Percentiles rank a stretch among this genome's conserved stretches.
These are phyloP conservation scores for Leccinum barrowsii DNA, from an alignment of 768 basidiomycete species.

Conservation along the genomic window DNA sequence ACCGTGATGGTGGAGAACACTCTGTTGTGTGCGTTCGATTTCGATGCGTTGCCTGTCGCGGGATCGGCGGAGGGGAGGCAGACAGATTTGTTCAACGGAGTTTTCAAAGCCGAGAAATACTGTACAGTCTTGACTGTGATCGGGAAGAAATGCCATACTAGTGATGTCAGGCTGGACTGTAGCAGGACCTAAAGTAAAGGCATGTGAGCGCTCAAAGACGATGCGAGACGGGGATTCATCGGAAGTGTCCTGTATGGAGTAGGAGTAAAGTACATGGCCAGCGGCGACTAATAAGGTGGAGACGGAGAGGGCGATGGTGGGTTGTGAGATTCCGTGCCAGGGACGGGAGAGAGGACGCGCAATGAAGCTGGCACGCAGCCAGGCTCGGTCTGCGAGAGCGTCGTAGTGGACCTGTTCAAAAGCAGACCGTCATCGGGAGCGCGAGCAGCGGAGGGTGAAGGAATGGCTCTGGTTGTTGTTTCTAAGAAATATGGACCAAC, in stretches of 20 bases:
- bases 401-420: slow-evolving; percentile 48
- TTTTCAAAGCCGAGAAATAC: slow-evolving; percentile 58
- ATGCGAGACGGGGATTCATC: slow-evolving; percentile 41
- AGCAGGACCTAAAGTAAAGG: slow-evolving; percentile 34
- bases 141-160: slow-evolving; percentile 46
- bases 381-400: slow-evolving; percentile 48
- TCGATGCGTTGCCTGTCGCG: slow-evolving; percentile 13
- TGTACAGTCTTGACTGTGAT: slow-evolving; percentile 40
- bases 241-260: slow-evolving; percentile 39
- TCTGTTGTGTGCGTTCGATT: slow-evolving; percentile 20
- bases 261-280: slow-evolving; percentile 55
- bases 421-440: slow-evolving; percentile 44
- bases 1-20: slow-evolving; percentile 32
- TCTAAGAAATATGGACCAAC: slow-evolving; percentile 54
- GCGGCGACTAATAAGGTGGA: slow-evolving; percentile 61
- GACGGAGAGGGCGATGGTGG: slow-evolving; percentile 51
- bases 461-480: slow-evolving; percentile 47
- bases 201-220: slow-evolving; percentile 43
- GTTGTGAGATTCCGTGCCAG: slow-evolving; percentile 56
- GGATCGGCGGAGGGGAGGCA: slow-evolving; percentile 17
- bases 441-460: slow-evolving; percentile 43
- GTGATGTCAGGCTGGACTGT: slow-evolving; percentile 47
- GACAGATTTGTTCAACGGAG: slow-evolving; percentile 46
- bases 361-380: slow-evolving; percentile 49
- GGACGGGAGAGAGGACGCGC: slow-evolving; percentile 61